phyloP scores from a whole-genome alignment of 441 rosid species.

The Jatropha podagrica region DNA sequence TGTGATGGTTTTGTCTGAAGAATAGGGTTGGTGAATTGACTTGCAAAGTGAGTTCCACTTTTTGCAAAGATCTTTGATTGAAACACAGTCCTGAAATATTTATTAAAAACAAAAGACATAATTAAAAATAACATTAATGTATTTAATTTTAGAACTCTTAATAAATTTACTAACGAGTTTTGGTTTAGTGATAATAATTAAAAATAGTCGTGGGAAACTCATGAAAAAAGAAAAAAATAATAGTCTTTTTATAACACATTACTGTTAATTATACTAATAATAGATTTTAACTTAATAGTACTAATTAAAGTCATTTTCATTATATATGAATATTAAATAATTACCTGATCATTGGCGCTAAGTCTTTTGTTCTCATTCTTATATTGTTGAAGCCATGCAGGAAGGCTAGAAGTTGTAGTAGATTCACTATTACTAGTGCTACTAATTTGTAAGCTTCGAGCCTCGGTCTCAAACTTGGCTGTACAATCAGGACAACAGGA shows the following conservation, averaged over 20 bases:
- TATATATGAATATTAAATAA: background rate
- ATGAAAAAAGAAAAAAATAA: too few species aligned
- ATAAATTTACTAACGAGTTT: conserved; percentile 28
- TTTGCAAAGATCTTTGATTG: conserved; percentile 49
- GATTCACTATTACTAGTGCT: conserved; percentile 28
- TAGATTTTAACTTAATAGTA: too few species aligned
- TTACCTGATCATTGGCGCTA: conserved; percentile 42
- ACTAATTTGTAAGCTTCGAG: conserved; percentile 26
- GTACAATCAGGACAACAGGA: conserved; percentile 39
- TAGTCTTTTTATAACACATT: too few species aligned
- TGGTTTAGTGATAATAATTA: too few species aligned
- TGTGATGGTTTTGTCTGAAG: conserved; percentile 47
- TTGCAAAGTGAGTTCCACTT: conserved; percentile 66
- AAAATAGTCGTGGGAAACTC: too few species aligned
- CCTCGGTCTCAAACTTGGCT: conserved; percentile 32
- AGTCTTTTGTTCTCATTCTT: conserved; percentile 45
- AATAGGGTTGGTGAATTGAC: conserved; percentile 49
- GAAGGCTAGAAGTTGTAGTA: conserved; percentile 43
- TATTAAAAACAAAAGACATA: conserved; percentile 6
- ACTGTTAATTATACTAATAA: too few species aligned
- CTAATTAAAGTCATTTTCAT: too few species aligned
- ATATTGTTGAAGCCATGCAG: conserved; percentile 62
- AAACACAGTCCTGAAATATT: conserved; percentile 47
- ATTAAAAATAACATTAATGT: background rate
- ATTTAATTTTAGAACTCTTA: background rate